phyloP scores from a whole-genome alignment of 2,329 filamentous ascomycete genomes.

The Chalaropsis ovoidea region DNA sequence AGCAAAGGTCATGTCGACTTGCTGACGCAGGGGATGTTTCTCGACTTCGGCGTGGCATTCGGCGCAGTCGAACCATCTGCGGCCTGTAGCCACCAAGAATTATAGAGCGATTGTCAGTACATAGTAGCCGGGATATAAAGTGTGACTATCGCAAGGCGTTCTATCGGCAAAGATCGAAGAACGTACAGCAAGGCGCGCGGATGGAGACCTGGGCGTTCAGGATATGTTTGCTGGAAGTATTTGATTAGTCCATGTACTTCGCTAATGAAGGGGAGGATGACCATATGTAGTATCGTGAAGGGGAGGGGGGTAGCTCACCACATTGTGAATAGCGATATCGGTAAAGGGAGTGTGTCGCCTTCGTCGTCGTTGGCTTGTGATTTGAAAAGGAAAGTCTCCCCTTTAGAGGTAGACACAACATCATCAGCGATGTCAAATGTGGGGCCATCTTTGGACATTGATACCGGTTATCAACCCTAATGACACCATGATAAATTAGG shows the following conservation, averaged over 20 bases:
- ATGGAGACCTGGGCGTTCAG: constrained; percentile 97
- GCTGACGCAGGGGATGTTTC: constrained; percentile 63
- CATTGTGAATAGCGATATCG: constrained; percentile 29
- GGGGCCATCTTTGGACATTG: background rate
- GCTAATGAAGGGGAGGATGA: constrained; percentile 22
- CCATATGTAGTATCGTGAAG: background rate
- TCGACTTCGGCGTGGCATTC: constrained; percentile 84
- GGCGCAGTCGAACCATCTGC: constrained; percentile 98
- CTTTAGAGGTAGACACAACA: background rate
- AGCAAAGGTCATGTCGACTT: constrained; percentile 81
- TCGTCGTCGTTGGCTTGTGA: background rate
- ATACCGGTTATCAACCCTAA: background rate
- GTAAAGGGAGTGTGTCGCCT: background rate
- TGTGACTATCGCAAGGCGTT: background rate
- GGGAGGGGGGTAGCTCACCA: constrained; percentile 31
- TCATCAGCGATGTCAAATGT: background rate
- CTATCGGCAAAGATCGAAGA: background rate
- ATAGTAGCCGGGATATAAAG: background rate
- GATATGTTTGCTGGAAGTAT: constrained; percentile 70
- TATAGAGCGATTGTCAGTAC: background rate
- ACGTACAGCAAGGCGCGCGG: constrained; percentile 85
- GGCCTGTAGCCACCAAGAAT: constrained; percentile 43
- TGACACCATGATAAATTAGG: background rate
- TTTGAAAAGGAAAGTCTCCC: background rate
- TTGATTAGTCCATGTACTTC: background rate